phyloP scores from a whole-genome alignment of 176 grass and related monocot genomes.

The Saccharum officinarum region DNA sequence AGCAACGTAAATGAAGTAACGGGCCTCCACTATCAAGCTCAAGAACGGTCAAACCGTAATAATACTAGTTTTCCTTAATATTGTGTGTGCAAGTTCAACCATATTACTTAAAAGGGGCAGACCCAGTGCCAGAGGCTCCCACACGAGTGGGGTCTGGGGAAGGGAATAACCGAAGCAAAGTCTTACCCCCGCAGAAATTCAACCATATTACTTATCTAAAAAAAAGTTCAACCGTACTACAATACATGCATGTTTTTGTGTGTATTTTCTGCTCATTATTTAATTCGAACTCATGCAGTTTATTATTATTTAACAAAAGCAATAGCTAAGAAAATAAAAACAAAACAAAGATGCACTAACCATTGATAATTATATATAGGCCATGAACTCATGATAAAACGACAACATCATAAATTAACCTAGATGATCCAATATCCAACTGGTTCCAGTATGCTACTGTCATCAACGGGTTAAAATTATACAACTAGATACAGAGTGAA shows the following conservation, averaged over 20 bases:
- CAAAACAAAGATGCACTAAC: neutral
- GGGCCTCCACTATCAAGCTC: neutral
- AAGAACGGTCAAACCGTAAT: neutral
- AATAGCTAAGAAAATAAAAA: neutral
- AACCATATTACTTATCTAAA: too few relatives aligned
- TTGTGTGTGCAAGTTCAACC: neutral
- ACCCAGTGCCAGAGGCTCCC: too few relatives aligned
- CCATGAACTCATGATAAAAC: neutral
- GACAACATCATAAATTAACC: neutral
- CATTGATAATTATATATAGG: neutral
- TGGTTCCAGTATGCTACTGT: neutral
- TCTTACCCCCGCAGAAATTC: too few relatives aligned
- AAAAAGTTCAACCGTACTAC: neutral
- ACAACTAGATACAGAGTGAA: neutral
- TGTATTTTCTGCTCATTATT: neutral
- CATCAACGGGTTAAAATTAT: neutral
- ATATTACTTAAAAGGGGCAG: too few relatives aligned
- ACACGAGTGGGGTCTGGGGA: too few relatives aligned
- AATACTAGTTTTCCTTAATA: neutral
- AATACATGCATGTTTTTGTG: neutral
- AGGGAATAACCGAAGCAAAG: too few relatives aligned
- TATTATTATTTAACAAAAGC: neutral
- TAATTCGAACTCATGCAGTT: conserved; percentile 5
- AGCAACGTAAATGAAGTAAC: neutral
- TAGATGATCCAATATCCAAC: conserved; percentile 7